A percentile compares a stretch with the other conserved stretches of the same genome.
phyloP scores from a whole-genome alignment of 176 grass and related monocot genomes.

The Raddia distichophylla region DNA sequence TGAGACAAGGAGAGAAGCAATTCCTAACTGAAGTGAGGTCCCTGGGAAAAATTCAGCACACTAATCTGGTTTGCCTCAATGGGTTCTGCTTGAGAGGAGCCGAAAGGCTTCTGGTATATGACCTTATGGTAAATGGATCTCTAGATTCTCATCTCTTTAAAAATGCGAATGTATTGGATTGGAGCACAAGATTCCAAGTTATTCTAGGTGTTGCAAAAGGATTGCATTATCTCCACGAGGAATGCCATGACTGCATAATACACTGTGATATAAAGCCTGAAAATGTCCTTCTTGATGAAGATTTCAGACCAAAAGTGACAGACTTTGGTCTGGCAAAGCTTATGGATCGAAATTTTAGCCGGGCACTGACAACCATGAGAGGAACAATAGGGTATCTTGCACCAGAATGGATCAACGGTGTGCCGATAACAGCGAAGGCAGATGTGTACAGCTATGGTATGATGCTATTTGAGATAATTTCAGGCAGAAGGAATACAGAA shows the following conservation, averaged over 20 bases:
- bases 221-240: slow-evolving; percentile 47
- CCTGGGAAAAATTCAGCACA: slow-evolving; percentile 42
- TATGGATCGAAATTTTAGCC: slow-evolving; percentile 42
- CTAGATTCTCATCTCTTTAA: slow-evolving; percentile 42
- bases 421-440: slow-evolving; percentile 41
- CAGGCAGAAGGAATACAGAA: slow-evolving; percentile 26
- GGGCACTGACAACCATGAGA: slow-evolving; percentile 45
- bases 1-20: slow-evolving; percentile 48
- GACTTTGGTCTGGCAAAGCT: slow-evolving; percentile 63
- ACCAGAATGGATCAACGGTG: slow-evolving; percentile 43
- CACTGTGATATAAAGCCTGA: slow-evolving; percentile 55
- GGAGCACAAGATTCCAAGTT: slow-evolving; percentile 41
- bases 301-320: slow-evolving; percentile 35
- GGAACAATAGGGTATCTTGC: slow-evolving; percentile 52
- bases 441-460: slow-evolving; percentile 51
- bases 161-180: slow-evolving; percentile 10
- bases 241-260: slow-evolving; percentile 46
- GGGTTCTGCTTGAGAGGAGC: slow-evolving; percentile 40
- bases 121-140: slow-evolving; percentile 43
- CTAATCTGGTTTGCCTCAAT: slow-evolving; percentile 29
- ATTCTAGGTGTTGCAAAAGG: slow-evolving; percentile 37
- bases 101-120: slow-evolving; percentile 44
- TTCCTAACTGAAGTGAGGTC: slow-evolving; percentile 49
- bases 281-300: slow-evolving; percentile 44
- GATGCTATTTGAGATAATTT: slow-evolving; percentile 51